A percentile compares a stretch with the other conserved stretches of the same genome.
Evolutionary conservation across 2,329 filamentous ascomycete species (phyloP).

Genomic region (Sporothrix protearum): DNA sequence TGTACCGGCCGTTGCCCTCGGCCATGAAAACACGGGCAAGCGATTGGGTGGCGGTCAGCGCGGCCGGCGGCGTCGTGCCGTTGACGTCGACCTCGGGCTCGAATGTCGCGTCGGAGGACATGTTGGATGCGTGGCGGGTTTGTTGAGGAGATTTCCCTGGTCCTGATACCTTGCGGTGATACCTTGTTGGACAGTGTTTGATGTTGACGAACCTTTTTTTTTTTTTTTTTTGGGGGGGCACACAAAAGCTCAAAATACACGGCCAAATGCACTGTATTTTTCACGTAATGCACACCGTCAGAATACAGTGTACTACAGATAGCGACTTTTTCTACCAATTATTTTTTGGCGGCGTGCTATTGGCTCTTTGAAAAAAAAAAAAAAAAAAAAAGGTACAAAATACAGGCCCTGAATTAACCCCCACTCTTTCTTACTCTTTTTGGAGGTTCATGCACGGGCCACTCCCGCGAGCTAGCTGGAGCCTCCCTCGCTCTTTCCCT

Average conservation of each 20-base stretch:
- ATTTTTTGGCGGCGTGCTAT: background rate
- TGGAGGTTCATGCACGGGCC: background rate
- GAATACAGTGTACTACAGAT: background rate
- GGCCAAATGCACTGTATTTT: background rate
- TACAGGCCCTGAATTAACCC: background rate
- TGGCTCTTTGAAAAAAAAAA: too few relatives aligned
- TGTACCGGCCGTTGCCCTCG: conserved; percentile 86
- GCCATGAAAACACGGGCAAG: conserved; percentile 74
- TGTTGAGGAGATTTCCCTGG: background rate
- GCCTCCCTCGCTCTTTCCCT: background rate
- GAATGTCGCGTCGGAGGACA: conserved; percentile 61
- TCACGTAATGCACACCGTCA: background rate
- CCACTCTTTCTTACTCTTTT: background rate
- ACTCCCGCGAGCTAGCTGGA: conserved; percentile 1
- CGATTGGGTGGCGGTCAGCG: conserved; percentile 58
- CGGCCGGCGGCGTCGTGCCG: conserved; percentile 55
- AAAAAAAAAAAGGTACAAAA: background rate
- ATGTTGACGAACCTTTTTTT: background rate
- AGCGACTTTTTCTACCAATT: background rate
- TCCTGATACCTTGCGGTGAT: background rate
- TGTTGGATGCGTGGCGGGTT: conserved; percentile 38
- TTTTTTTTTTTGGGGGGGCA: too few relatives aligned
- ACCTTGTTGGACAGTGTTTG: background rate
- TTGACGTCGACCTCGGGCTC: conserved; percentile 73
- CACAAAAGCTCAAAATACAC: background rate